phyloP scores from a whole-genome alignment of 805 yeast genomes.

The Candida hispaniensis region DNA sequence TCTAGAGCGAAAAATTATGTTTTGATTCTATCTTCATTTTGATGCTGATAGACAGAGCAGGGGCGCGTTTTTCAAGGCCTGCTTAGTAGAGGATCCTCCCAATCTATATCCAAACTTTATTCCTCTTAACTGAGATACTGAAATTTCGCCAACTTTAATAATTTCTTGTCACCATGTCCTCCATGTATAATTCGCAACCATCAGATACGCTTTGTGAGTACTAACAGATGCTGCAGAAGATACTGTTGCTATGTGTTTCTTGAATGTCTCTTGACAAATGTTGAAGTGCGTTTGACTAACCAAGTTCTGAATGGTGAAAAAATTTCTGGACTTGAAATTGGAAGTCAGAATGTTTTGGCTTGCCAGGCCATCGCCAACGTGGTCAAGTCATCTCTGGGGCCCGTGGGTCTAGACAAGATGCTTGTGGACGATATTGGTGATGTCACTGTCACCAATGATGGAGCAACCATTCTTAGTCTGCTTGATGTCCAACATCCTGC shows the following conservation, averaged over 20 bases:
- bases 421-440: conserved; percentile 98
- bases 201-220: conserved; percentile 73
- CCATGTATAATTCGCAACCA: conserved; percentile 67
- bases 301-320: conserved; percentile 87
- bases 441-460: conserved; percentile 97
- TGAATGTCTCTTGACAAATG: background rate
- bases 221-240: background rate
- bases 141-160: no score
- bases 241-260: no score
- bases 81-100: no score
- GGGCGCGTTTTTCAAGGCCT: no score
- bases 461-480: conserved; percentile 86
- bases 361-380: conserved; percentile 78
- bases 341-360: conserved; percentile 92
- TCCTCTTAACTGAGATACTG: no score
- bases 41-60: no score
- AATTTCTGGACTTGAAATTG: conserved; percentile 88
- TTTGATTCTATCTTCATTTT: no score
- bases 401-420: conserved; percentile 98
- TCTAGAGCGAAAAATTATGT: no score
- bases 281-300: conserved; percentile 14
- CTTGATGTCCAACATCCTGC: conserved; percentile 98
- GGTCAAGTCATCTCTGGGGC: conserved; percentile 89
- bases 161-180: conserved; percentile 35
- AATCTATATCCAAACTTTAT: no score